Base-by-base conservation (phyloP, 2,329 filamentous ascomycete genomes). In the Colletotrichum gigasporum region DNA sequence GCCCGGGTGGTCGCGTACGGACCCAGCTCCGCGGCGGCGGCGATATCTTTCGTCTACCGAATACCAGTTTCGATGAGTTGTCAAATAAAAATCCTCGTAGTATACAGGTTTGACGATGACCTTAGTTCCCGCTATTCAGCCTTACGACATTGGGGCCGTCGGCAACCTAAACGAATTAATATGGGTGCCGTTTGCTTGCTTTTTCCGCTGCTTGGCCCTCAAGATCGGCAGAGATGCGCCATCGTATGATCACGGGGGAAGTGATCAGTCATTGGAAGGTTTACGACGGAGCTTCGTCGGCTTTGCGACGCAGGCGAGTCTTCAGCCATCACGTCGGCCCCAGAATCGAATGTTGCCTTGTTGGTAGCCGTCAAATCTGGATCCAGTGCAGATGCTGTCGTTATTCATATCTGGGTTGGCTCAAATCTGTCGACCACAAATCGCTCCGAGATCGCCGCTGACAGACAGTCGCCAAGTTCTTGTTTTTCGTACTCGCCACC, bases 221-320 rank as follows among this genome's bases (percentile, higher is more conserved):
- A 12, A 45, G 44, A 59, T 60, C 55, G 41, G 42, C 60, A 32
- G 30, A 41, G 30, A 26, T 52, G 55, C 47, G 39, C 47, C 34
- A 35, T 64, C 61, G 39, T 54, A 64, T 60, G 61, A 64, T 41
- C 32, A 60, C 54, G 39, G 39, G 24, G 48, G 34, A 20, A 28
- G 22, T 14, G 7, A 11, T 20, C 10, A 26, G 12, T 53, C 32
- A 64, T 64, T 53, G 32, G 61, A 44, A 30, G 39, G 12, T 34
- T 52, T 59, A 60, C 61, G 37, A 22, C 30, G 30, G 35, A 16
- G 24, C 14, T 30, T 12, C 16, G 24, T 20, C 34, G n/a, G 14
- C 16, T 34, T 8, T 22, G n/a, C 20, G 18, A 12, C 20, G 44
- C 7, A 22, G 2, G 10, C 12, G 50, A 30, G n/a, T 12, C 30